Conservation (phyloP, 371 early-diverging fungal genomes). For the Blastocladiella emersonii region DNA sequence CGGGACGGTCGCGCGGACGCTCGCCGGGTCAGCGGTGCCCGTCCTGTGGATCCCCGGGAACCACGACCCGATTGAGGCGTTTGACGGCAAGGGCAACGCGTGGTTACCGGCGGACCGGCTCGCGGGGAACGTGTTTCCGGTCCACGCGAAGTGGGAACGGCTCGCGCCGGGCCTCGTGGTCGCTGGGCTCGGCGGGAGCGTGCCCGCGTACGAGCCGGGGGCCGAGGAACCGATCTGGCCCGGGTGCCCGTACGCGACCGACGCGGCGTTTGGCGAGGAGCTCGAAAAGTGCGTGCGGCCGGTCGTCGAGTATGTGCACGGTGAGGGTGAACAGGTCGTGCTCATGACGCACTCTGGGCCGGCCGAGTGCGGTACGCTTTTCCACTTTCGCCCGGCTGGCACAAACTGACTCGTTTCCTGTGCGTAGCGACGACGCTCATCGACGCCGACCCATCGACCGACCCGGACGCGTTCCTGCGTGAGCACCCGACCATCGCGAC, state of each 20-base stretch:
- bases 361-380: not conserved
- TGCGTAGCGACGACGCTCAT: not conserved
- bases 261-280: not conserved
- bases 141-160: not conserved
- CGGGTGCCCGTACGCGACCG: not conserved
- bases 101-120: not conserved
- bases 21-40: not conserved
- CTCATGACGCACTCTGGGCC: not conserved
- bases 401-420: not conserved
- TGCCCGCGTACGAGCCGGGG: not conserved
- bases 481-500: not conserved
- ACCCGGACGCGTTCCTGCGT: not conserved
- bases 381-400: not conserved
- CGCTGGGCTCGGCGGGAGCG: not conserved
- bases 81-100: not conserved
- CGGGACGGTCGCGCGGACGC: not conserved
- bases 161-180: not conserved
- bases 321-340: not conserved
- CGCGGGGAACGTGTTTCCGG: not conserved
- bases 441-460: not conserved
- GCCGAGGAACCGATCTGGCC: not conserved
- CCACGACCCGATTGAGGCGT: conserved; percentile 4
- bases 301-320: not conserved
- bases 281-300: not conserved
- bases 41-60: conserved; percentile 3